Evolutionary conservation across 192 early-diverging fungal species (phyloP), one percentile per base, ranked within the genome.

Genomic region (Lobulomyces angularis): DNA sequence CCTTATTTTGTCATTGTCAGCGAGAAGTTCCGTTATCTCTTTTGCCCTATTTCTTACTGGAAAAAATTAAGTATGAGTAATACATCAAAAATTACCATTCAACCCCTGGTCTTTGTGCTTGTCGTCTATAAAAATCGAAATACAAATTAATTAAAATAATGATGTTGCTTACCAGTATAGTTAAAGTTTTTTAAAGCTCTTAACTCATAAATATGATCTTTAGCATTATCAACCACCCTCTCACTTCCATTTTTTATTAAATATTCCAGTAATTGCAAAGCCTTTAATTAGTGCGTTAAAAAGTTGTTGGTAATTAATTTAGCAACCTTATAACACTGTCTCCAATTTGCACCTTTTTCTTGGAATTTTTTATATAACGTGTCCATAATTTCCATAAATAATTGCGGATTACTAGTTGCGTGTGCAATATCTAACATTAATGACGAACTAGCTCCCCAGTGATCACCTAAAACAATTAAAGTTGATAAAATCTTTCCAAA

Each of bases 31-130:
- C 1, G 80, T 58, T 24, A 97, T 64, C 62, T 95, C 90, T 48
- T 86, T 90, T 9, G 91, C 83, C 6, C 93, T 72, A 46, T 84
- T 80, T 23, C 81, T 79, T 4, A 89, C 84, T 88, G 51, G 12
- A 37, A 9, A 17, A 19, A 23, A 51, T 3, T 19, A 5, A 41
- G 26, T 16, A 41, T 6, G 8, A 22, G 20, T 14, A 25, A 42
- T 8, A 47, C 17, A 8, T 28, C 7, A 19, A 4, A 16, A 55
- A 47, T 52, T 79, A 88, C 88, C 81, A 47, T 95, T 95, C 37
- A 97, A 79, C 3, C 93, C 93, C 58, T 97, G 90, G 57, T 97
- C 93, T 52, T 97, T 97, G 53, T 80, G 81, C 47, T 89, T 88
- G 18, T 88, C 84, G 50, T 95, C 91, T 20, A 89, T 68, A n/a